A percentile compares a stretch with the other conserved stretches of the same genome.
Conservation (phyloP, 2,329 filamentous ascomycete species). For the Diaporthe aspalathi region DNA sequence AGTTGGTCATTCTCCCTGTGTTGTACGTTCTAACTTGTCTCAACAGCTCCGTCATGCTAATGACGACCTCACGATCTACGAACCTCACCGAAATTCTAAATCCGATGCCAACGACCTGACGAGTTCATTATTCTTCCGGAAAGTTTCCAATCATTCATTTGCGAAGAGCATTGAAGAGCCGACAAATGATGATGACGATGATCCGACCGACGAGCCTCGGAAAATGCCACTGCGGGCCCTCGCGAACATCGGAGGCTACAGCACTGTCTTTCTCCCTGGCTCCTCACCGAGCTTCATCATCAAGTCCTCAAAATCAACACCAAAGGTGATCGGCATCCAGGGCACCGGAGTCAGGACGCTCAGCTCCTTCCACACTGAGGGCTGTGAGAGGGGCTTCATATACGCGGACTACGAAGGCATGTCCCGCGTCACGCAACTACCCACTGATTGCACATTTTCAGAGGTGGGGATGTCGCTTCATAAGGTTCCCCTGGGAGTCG, state of each 20-base stretch:
- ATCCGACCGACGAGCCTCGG: constrained; percentile 58
- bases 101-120: constrained; percentile 59
- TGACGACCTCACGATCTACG: constrained; percentile 88
- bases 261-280: constrained; percentile 85
- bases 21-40: constrained; percentile 29
- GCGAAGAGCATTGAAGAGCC: constrained; percentile 66
- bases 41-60: constrained; percentile 77
- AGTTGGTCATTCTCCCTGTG: background rate
- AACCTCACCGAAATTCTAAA: constrained; percentile 72
- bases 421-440: constrained; percentile 79
- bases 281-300: constrained; percentile 83
- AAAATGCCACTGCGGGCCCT: constrained; percentile 68
- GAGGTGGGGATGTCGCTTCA: constrained; percentile 81
- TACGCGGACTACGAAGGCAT: constrained; percentile 81
- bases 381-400: constrained; percentile 84
- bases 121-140: constrained; percentile 77
- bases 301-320: constrained; percentile 81
- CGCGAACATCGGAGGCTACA: constrained; percentile 79
- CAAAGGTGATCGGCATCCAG: constrained; percentile 79
- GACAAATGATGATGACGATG: constrained; percentile 55
- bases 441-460: constrained; percentile 72
- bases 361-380: constrained; percentile 80
- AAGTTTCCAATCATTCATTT: constrained; percentile 75
- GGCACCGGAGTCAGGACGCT: constrained; percentile 77
- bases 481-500: constrained; percentile 76